These are phyloP conservation scores for Gastrodia elata DNA, from an alignment of 106 monocot genomes.

Conservation along the genomic window DNA sequence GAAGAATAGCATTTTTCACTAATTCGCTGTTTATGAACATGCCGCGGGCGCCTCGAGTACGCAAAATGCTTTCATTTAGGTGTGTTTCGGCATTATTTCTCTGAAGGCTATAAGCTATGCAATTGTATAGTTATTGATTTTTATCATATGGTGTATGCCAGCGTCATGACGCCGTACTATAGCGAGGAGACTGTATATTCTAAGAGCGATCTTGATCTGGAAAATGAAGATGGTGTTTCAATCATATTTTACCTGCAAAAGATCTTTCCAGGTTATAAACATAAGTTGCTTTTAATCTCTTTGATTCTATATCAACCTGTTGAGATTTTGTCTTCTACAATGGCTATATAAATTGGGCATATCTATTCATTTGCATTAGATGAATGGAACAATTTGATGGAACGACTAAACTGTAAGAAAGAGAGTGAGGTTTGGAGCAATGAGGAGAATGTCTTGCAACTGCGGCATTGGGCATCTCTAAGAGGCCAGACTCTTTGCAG, in stretches of 20 bases:
- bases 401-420: conserved; percentile 80
- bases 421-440: conserved; percentile 85
- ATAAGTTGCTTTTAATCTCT: conserved; percentile 1
- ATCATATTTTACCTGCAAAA: conserved; percentile 97
- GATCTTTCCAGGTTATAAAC: conserved; percentile 78
- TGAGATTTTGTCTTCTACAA: not conserved
- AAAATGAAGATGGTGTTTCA: conserved; percentile 98
- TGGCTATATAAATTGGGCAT: not conserved
- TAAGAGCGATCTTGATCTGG: conserved; percentile 89
- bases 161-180: conserved; percentile 98
- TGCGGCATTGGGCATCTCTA: conserved; percentile 95
- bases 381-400: conserved; percentile 99
- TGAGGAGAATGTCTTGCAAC: conserved; percentile 96
- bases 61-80: conserved; percentile 99
- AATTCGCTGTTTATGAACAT: conserved; percentile 99
- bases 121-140: not conserved
- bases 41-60: conserved; percentile 89
- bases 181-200: conserved; percentile 97
- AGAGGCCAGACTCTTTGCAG: conserved; percentile 94
- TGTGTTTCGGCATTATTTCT: conserved; percentile 11
- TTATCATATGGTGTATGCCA: conserved; percentile 24
- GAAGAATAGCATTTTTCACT: conserved; percentile 90
- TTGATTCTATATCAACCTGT: not conserved
- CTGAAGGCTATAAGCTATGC: not conserved
- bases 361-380: conserved; percentile 28